Evolutionary conservation across 805 yeast species (phyloP), one percentile per base, ranked within the genome.

Genomic region (Ogataea methylovora): DNA sequence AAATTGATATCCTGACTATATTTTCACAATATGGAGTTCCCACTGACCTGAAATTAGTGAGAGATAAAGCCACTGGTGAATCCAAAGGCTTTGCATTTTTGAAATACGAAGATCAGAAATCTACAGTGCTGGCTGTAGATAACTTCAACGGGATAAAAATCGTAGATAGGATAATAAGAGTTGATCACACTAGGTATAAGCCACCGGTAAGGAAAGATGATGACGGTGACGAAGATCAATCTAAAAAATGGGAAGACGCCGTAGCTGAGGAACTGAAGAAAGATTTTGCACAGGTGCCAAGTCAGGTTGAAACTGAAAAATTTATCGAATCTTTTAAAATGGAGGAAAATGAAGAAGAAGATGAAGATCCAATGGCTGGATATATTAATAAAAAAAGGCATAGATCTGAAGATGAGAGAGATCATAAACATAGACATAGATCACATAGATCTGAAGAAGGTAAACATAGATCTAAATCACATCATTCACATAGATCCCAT

Each of bases 21-120:
- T 90, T 90, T 52, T 82, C 95, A 2, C 97, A 90, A 50, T 90
- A 73, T 55, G 97, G 97, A 0, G 70, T 78, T 14, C 96, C 96
- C 0, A 80, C 82, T 0, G 84, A 82, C 45, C 52, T 90, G 24
- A 74, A 79, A 33, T 60, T 88, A 33, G 70, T 74, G 18, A 68
- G 90, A 38, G 90, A 85, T 48, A 65, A 63, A 37, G 71, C 65
- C 3, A 69, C 81, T 0, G 85, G 86, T 2, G 69, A 70, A 36
- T 75, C 85, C 2, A 66, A 69, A 35, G 92, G 95, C 6, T 84
- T 79, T 63, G 92, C 81, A 4, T 87, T 78, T 60, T 55, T 90
- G 43, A 84, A 85, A 54, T 90, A 84, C 48, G 90, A 81, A 44
- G 85, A 84, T 45, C 84, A 78, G 56, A 63, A 82, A 32, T 81